Conservation (phyloP, 2,329 filamentous ascomycete genomes). For the Colletotrichum filicis region DNA sequence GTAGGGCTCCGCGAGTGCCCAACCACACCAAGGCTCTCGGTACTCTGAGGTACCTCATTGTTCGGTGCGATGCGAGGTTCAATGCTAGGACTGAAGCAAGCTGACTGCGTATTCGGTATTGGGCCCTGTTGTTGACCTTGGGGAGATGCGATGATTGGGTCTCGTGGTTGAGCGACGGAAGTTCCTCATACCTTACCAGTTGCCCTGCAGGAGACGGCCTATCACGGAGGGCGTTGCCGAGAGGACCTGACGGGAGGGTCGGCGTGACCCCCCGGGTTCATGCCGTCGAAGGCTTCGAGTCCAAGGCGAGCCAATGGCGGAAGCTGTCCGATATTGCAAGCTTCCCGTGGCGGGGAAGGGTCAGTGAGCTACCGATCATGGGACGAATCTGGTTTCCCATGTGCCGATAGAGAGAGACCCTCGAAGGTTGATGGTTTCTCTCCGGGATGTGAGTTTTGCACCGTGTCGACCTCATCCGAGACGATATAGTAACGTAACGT, state of each 20-base stretch:
- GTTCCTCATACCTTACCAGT: background rate
- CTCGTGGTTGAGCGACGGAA: background rate
- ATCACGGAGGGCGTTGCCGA: conserved; percentile 27
- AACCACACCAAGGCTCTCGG: background rate
- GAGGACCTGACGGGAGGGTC: conserved; percentile 12
- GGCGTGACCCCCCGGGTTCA: background rate
- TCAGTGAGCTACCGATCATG: background rate
- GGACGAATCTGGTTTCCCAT: background rate
- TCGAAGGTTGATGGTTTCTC: conserved; percentile 11
- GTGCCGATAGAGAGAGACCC: conserved; percentile 11
- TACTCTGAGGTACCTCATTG: background rate
- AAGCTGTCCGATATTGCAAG: background rate
- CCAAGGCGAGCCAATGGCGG: conserved; percentile 13
- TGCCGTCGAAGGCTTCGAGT: background rate
- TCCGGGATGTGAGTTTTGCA: conserved; percentile 12
- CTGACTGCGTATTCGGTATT: background rate
- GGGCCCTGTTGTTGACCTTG: background rate
- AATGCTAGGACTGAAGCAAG: background rate
- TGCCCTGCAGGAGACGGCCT: background rate
- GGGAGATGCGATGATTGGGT: background rate
- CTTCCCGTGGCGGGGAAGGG: background rate
- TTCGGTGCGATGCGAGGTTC: conserved; percentile 19
- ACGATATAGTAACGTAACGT: background rate
- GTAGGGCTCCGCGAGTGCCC: no score
- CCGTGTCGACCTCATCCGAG: background rate